Conservation (phyloP, 2,329 filamentous ascomycete genomes). For the Clonostachys byssicola region DNA sequence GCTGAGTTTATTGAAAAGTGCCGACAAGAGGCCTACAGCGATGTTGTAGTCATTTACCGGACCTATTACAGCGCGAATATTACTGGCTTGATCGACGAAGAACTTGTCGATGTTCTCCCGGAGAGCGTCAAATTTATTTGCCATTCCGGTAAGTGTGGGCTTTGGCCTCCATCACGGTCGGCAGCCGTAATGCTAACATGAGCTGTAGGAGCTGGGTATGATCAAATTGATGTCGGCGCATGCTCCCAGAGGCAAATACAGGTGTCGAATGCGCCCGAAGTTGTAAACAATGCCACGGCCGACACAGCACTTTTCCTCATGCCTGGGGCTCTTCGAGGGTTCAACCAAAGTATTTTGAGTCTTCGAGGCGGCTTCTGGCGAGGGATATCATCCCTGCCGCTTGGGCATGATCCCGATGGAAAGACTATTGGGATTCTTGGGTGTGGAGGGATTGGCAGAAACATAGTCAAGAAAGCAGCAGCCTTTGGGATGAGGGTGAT, state of each 20-base stretch:
- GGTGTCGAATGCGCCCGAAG: conserved; percentile 78
- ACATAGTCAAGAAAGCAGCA: conserved; percentile 68
- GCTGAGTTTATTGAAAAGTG: conserved; percentile 67
- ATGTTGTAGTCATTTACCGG: conserved; percentile 61
- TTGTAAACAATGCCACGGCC: conserved; percentile 78
- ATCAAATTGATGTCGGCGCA: conserved; percentile 70
- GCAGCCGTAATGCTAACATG: too few species aligned
- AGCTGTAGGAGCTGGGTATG: conserved; percentile 82
- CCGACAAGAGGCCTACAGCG: conserved; percentile 60
- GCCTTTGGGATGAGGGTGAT: conserved; percentile 72
- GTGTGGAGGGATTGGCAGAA: conserved; percentile 81
- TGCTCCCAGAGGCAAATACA: conserved; percentile 63
- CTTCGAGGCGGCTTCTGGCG: conserved; percentile 67
- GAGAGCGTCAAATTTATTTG: conserved; percentile 49
- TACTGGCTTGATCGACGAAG: conserved; percentile 68
- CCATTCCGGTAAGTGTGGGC: conserved; percentile 50
- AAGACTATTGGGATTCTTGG: conserved; percentile 78
- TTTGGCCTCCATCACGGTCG: too few species aligned
- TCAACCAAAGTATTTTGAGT: conserved; percentile 61
- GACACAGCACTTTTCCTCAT: conserved; percentile 79
- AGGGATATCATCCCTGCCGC: conserved; percentile 48
- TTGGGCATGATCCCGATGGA: conserved; percentile 73
- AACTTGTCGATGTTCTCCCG: conserved; percentile 57
- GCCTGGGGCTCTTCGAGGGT: conserved; percentile 72
- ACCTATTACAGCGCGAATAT: conserved; percentile 62